Evolutionary conservation across 164 flowering plant species (phyloP).

Genomic region (Paratinospora sagittata): DNA sequence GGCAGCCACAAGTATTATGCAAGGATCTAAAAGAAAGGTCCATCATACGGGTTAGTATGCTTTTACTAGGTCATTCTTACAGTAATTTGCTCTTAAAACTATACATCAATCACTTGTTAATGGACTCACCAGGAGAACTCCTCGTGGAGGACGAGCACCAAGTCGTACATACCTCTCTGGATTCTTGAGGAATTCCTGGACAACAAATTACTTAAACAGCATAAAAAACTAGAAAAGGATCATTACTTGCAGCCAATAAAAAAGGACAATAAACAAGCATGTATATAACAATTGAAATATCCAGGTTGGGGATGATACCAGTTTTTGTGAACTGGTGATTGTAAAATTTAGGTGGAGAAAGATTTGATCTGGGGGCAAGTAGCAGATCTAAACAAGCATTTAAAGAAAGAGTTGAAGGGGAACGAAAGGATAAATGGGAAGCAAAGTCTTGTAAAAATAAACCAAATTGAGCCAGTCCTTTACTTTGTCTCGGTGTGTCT

Average conservation of each 20-base stretch:
- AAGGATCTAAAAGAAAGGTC: not conserved
- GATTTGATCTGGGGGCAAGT: not conserved
- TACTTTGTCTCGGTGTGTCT: too few relatives aligned
- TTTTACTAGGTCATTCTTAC: not conserved
- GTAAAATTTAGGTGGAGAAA: not conserved
- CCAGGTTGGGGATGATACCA: not conserved
- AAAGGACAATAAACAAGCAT: not conserved
- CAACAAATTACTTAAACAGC: conserved; percentile 17
- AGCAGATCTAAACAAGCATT: not conserved
- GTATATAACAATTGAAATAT: not conserved
- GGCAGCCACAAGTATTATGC: conserved; percentile 6
- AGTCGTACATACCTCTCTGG: conserved; percentile 78
- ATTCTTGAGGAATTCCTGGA: conserved; percentile 89
- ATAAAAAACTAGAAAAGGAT: not conserved
- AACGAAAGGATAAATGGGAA: too few relatives aligned
- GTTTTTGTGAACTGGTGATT: not conserved
- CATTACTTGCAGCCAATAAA: not conserved
- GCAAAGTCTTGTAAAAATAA: too few relatives aligned
- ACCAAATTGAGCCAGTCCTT: too few relatives aligned
- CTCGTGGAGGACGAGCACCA: conserved; percentile 99
- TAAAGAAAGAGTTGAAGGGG: not conserved
- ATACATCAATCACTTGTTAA: not conserved
- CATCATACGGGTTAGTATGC: not conserved
- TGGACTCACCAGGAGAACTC: conserved; percentile 90
- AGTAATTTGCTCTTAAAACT: not conserved